phyloP scores from a whole-genome alignment of 768 basidiomycete species.

The Suillus ampliporus region DNA sequence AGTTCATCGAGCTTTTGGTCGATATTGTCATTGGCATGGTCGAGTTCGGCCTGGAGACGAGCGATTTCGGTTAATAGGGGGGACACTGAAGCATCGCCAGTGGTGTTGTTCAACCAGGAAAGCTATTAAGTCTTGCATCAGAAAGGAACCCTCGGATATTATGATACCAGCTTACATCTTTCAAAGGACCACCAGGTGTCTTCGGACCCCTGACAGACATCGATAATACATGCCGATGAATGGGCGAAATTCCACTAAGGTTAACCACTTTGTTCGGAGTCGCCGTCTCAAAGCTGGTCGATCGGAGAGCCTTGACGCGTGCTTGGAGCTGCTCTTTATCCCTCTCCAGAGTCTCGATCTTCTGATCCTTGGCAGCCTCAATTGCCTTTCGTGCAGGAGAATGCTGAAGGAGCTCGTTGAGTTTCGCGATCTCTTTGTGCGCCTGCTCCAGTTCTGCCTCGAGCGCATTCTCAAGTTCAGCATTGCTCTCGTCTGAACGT shows the following conservation, averaged over 20 bases:
- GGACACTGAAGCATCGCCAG: conserved; percentile 58
- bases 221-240: conserved; percentile 72
- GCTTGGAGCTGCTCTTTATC: conserved; percentile 80
- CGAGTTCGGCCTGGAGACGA: conserved; percentile 76
- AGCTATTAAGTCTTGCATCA: conserved; percentile 48
- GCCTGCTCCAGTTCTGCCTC: conserved; percentile 82
- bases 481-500: conserved; percentile 44
- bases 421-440: conserved; percentile 72
- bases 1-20: conserved; percentile 89
- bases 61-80: conserved; percentile 76
- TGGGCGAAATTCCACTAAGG: conserved; percentile 71
- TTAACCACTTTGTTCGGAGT: conserved; percentile 65
- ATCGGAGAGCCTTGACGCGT: conserved; percentile 63
- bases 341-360: conserved; percentile 75
- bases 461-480: conserved; percentile 64
- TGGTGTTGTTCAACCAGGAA: conserved; percentile 73
- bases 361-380: conserved; percentile 75
- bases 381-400: conserved; percentile 80
- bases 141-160: not conserved
- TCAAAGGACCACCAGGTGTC: conserved; percentile 79
- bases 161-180: conserved; percentile 60
- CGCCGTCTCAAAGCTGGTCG: conserved; percentile 53
- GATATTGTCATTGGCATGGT: conserved; percentile 80
- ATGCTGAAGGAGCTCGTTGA: conserved; percentile 69
- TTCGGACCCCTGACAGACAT: conserved; percentile 72